phyloP scores from a whole-genome alignment of 1,284 basidiomycete species.

The Amylostereum areolatum region DNA sequence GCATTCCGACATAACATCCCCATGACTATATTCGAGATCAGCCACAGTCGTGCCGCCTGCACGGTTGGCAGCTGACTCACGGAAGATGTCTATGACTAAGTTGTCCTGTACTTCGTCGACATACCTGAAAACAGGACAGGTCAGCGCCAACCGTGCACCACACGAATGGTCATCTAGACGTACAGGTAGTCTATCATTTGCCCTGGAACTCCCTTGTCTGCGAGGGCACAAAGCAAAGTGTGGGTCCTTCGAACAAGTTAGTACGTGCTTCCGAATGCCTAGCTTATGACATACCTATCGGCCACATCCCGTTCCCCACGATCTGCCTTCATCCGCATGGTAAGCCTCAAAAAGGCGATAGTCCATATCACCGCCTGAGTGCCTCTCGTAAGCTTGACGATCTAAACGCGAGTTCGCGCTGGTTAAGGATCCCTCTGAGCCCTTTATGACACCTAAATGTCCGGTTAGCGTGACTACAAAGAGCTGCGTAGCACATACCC shows the following conservation, averaged over 20 bases:
- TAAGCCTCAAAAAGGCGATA: slow-evolving; percentile 52
- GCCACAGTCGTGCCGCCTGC: too few relatives aligned
- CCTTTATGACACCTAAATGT: slow-evolving; percentile 45
- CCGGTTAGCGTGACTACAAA: not conserved
- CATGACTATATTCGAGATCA: slow-evolving; percentile 15
- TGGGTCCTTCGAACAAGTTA: slow-evolving; percentile 30
- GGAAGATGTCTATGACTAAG: slow-evolving; percentile 49
- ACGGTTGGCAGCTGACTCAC: slow-evolving; percentile 25
- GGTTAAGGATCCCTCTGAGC: slow-evolving; percentile 41
- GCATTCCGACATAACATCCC: slow-evolving; percentile 47
- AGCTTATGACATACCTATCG: slow-evolving; percentile 35
- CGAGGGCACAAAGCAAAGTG: slow-evolving; percentile 27
- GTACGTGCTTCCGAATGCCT: not conserved
- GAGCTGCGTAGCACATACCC: slow-evolving; percentile 23
- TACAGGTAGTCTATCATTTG: slow-evolving; percentile 45
- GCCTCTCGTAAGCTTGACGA: slow-evolving; percentile 33
- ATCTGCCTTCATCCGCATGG: slow-evolving; percentile 34
- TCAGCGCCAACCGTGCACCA: not conserved
- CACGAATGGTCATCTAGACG: not conserved
- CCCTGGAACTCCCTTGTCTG: slow-evolving; percentile 24
- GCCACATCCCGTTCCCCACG: slow-evolving; percentile 47
- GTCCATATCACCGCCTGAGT: slow-evolving; percentile 33
- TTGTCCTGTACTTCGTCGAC: slow-evolving; percentile 64
- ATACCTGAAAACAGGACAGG: slow-evolving; percentile 22
- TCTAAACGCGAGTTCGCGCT: slow-evolving; percentile 31